Conservation (phyloP, 495 filamentous ascomycete genomes). For the Hyphodiscus hymeniophilus region DNA sequence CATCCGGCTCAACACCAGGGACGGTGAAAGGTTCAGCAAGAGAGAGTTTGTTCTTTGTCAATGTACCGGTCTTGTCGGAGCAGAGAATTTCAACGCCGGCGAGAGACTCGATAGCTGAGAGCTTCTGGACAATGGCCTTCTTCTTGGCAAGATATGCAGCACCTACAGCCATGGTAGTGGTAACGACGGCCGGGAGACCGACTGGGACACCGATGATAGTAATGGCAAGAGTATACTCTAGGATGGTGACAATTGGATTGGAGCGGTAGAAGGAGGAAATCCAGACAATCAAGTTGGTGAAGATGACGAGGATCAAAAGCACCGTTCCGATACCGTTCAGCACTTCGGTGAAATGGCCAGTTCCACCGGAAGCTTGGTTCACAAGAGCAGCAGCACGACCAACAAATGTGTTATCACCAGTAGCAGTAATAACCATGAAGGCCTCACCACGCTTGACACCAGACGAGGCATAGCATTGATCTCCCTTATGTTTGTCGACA, state of each 20-base stretch:
- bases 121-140: slow-evolving; percentile 94
- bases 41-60: slow-evolving; percentile 90
- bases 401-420: slow-evolving; percentile 82
- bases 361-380: slow-evolving; percentile 57
- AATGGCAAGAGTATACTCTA: slow-evolving; percentile 79
- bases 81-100: slow-evolving; percentile 95
- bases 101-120: slow-evolving; percentile 88
- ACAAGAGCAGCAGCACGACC: slow-evolving; percentile 83
- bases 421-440: slow-evolving; percentile 71
- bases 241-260: slow-evolving; percentile 62
- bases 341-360: slow-evolving; percentile 85
- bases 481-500: slow-evolving; percentile 75
- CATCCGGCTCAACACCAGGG: slow-evolving; percentile 66
- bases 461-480: slow-evolving; percentile 76
- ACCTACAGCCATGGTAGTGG: slow-evolving; percentile 94
- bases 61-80: slow-evolving; percentile 92
- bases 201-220: slow-evolving; percentile 93
- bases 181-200: slow-evolving; percentile 92
- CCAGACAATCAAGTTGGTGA: slow-evolving; percentile 78
- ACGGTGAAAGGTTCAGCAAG: slow-evolving; percentile 78
- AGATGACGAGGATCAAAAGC: slow-evolving; percentile 70
- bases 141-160: slow-evolving; percentile 90
- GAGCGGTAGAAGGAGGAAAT: slow-evolving; percentile 80
- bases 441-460: slow-evolving; percentile 85
- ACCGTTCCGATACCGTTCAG: slow-evolving; percentile 79